Base-by-base conservation (phyloP, 2,329 filamentous ascomycete genomes). In the Rutstroemia sp. region DNA sequence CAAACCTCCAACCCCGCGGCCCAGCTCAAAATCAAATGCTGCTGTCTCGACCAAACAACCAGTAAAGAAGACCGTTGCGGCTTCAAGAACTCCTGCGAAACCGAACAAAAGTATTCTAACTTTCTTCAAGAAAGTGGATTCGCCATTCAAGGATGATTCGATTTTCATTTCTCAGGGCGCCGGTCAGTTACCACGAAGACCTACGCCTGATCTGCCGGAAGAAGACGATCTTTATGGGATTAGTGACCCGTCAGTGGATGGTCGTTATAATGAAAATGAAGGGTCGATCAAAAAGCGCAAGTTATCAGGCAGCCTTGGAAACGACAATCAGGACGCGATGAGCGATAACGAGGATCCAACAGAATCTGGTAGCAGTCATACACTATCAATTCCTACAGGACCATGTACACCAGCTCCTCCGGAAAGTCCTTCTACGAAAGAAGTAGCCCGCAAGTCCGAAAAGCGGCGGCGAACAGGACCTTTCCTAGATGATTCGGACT, bases 401-500 rank as follows among this genome's bases (percentile, higher is more conserved):
- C 46, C 40, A 46, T 40, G 30, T 19, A 56, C 30, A n/a, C 45
- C 51, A 10, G 19, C 40, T 39, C 30, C 39, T n/a, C 19, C 25
- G 7, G 30, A 47, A n/a, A 38, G 7, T 21, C 27, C 48, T 39
- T 8, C 54, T 21, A 12, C n/a, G 12, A 42, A 39, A 54, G 21
- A 25, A 10, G 14, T 12, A 5, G 30, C 46, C 19, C 27, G 38
- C 6, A 40, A 23, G 34, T 46, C 21, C 4, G 69, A 63, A 57
- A 64, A 61, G 51, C 54, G 58, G 39, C 63, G 62, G 59, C 65
- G 69, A 57, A 76, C 70, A 56, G 83, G 82, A 0, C 86, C 86
- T 0, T 92, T 92, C 63, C 67, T 91, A 42, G 80, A 87, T 57
- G 86, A 90, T 59, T 89, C 87, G 0, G 81, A 84, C 49, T 79